Conservation (phyloP, 805 yeast genomes). For the Hanseniaspora thailandica region DNA sequence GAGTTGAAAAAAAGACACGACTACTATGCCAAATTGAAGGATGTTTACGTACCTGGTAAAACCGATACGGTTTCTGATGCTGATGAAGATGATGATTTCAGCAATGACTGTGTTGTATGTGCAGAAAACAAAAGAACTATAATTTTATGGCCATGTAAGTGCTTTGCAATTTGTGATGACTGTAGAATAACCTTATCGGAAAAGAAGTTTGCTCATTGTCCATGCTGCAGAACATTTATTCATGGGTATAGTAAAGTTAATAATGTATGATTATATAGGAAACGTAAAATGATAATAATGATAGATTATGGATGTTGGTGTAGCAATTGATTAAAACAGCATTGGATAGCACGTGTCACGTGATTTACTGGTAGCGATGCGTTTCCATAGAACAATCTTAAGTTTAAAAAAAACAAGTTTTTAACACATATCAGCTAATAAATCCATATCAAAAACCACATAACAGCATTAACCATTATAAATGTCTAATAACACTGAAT, state of each 20-base stretch:
- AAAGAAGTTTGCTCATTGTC: conserved; percentile 66
- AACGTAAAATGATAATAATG: neutral
- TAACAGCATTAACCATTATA: neutral
- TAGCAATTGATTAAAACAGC: neutral
- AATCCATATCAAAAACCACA: neutral
- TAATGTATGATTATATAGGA: conserved; percentile 17
- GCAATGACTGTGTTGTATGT: conserved; percentile 61
- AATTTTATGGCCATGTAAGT: conserved; percentile 86
- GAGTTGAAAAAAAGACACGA: conserved; percentile 24
- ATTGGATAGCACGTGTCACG: neutral
- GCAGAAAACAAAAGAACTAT: conserved; percentile 62
- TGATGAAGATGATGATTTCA: conserved; percentile 2
- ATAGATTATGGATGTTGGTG: neutral
- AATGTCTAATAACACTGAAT: neutral
- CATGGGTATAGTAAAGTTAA: conserved; percentile 38
- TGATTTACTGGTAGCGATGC: too few species aligned
- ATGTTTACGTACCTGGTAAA: neutral
- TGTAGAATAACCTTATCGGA: conserved; percentile 66
- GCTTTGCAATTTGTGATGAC: conserved; percentile 76
- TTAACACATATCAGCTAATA: neutral
- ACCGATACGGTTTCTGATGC: neutral
- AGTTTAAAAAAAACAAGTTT: neutral
- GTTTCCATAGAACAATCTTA: neutral
- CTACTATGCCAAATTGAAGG: conserved; percentile 18
- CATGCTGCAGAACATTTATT: conserved; percentile 69